Conservation (phyloP, 768 basidiomycete genomes). For the Agrocybe praecox region DNA sequence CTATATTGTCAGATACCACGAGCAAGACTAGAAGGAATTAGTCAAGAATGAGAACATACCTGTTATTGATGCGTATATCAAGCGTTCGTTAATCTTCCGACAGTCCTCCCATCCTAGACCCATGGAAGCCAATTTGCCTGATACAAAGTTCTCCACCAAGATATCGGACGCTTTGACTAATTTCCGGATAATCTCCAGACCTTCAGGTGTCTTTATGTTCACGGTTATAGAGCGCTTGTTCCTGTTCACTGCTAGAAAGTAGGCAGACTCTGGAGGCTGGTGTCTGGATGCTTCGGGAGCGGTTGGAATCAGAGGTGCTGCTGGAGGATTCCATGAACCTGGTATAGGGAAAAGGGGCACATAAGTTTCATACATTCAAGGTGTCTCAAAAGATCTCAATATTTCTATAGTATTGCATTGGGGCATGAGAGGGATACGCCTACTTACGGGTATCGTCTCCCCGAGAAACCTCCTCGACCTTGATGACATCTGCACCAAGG, state of each 20-base stretch:
- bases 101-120: constrained; percentile 89
- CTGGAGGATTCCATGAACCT: constrained; percentile 73
- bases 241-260: constrained; percentile 87
- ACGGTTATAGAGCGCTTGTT: constrained; percentile 90
- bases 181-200: constrained; percentile 71
- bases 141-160: constrained; percentile 86
- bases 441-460: constrained; percentile 89
- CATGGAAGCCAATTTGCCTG: constrained; percentile 83
- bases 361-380: not conserved
- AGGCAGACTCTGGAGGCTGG: constrained; percentile 89
- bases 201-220: constrained; percentile 81
- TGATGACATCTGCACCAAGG: constrained; percentile 91
- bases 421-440: not conserved
- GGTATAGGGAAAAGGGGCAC: constrained; percentile 4
- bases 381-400: not conserved
- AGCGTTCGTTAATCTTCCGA: constrained; percentile 68
- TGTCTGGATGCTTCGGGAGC: constrained; percentile 57
- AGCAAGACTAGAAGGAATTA: not conserved
- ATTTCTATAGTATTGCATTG: not conserved
- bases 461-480: constrained; percentile 77
- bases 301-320: constrained; percentile 48
- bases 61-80: constrained; percentile 90
- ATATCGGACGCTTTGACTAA: constrained; percentile 79
- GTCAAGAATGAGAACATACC: constrained; percentile 48
- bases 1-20: constrained; percentile 3